Percentiles rank a stretch among this genome's conserved stretches.
phyloP scores from a whole-genome alignment of 495 filamentous ascomycete genomes.

The Annulohypoxylon bovei region DNA sequence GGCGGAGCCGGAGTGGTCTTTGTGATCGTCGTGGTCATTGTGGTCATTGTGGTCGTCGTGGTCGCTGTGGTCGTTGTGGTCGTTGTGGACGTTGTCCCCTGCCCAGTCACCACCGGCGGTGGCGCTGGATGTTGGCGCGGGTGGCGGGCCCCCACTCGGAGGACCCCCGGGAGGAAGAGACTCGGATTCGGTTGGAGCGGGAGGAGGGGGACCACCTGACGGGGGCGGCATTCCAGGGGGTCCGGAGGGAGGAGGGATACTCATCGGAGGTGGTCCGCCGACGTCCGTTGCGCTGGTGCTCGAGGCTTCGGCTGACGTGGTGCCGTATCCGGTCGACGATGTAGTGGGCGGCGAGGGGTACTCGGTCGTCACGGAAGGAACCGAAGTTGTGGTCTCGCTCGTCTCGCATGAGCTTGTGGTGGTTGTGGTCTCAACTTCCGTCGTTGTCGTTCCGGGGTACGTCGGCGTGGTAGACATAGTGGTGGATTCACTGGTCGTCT shows the following conservation, averaged over 20 bases:
- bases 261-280: neutral
- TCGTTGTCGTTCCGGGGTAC: neutral
- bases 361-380: neutral
- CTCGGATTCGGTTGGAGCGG: neutral
- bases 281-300: neutral
- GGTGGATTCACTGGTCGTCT: neutral
- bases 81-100: neutral
- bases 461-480: neutral
- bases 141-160: neutral
- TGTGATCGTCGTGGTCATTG: neutral
- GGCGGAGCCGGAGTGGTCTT: neutral
- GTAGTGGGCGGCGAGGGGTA: neutral
- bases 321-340: neutral
- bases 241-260: neutral
- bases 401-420: neutral
- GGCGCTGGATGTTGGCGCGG: neutral
- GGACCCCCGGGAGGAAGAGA: neutral
- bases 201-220: conserved; percentile 9
- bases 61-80: neutral
- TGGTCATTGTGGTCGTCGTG: neutral
- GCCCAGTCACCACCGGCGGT: neutral
- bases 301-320: neutral
- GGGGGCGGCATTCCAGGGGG: conserved; percentile 7
- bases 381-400: neutral
- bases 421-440: neutral